Conservation (phyloP, 371 early-diverging fungal genomes). For the Apophysomyces variabilis region DNA sequence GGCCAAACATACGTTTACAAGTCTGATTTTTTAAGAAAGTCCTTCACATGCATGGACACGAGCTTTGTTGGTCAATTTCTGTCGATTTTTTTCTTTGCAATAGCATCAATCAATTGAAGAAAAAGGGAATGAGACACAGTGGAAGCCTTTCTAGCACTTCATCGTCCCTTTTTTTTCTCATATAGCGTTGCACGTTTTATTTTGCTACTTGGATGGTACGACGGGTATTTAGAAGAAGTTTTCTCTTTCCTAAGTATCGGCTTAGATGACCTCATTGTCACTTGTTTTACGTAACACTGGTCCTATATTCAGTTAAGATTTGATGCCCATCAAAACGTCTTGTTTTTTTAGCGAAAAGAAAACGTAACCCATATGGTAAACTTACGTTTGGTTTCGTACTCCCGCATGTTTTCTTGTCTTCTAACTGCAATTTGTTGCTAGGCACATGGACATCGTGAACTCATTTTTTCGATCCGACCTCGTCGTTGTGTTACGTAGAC, state of each 20-base stretch:
- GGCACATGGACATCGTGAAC: background rate
- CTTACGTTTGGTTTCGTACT: too few species aligned
- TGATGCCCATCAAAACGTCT: background rate
- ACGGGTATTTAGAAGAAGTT: too few species aligned
- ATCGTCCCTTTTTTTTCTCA: background rate
- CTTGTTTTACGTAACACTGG: constrained; percentile 4
- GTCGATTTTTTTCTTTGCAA: background rate
- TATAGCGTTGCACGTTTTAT: background rate
- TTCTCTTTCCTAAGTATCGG: too few species aligned
- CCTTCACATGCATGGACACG: background rate
- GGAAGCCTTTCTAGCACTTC: too few species aligned
- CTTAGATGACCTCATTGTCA: background rate
- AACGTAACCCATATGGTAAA: too few species aligned
- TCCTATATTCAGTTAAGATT: too few species aligned
- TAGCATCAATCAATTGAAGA: background rate
- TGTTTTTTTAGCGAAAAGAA: too few species aligned
- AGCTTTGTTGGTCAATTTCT: too few species aligned
- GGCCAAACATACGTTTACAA: background rate
- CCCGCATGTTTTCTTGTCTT: background rate
- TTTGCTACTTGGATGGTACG: background rate
- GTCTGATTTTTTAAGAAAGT: background rate
- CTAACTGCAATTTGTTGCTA: background rate
- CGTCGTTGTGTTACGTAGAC: background rate
- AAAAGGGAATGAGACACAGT: too few species aligned
- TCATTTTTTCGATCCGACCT: background rate